Evolutionary conservation across 345 rosid genomes (phyloP).

Genomic region (Citrus sp.): DNA sequence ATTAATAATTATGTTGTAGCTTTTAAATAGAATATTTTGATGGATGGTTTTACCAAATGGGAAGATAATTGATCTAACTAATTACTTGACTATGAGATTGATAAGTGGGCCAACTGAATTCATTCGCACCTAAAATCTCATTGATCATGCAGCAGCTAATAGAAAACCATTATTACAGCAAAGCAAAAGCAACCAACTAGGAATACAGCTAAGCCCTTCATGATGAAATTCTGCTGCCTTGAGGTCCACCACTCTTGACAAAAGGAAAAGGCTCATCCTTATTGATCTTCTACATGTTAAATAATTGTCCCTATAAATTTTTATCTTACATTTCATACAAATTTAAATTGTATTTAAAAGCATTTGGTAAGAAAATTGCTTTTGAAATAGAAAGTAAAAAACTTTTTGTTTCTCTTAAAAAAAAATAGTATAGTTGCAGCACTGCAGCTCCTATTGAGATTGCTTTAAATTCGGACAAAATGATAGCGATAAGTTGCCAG

Average conservation of each 20-base stretch:
- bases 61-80: constrained; percentile 1
- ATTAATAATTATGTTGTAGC: neutral
- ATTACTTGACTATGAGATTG: constrained; percentile 5
- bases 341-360: neutral
- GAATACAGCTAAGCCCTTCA: constrained; percentile 7
- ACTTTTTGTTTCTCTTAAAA: neutral
- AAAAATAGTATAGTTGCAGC: neutral
- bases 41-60: neutral
- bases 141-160: neutral
- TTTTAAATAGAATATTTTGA: neutral
- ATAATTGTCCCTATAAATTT: neutral
- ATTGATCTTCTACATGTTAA: too few species aligned
- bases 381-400: neutral
- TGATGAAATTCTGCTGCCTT: constrained; percentile 8
- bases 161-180: neutral
- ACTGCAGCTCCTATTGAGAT: neutral
- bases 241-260: constrained; percentile 14
- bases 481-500: constrained; percentile 11
- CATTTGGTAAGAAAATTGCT: neutral
- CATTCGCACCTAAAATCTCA: constrained; percentile 3
- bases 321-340: neutral
- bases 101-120: constrained; percentile 11
- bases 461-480: constrained; percentile 36
- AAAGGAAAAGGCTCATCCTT: neutral
- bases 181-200: neutral